Conservation (phyloP, 2,329 filamentous ascomycete genomes). For the Samsoniella hepiali region DNA sequence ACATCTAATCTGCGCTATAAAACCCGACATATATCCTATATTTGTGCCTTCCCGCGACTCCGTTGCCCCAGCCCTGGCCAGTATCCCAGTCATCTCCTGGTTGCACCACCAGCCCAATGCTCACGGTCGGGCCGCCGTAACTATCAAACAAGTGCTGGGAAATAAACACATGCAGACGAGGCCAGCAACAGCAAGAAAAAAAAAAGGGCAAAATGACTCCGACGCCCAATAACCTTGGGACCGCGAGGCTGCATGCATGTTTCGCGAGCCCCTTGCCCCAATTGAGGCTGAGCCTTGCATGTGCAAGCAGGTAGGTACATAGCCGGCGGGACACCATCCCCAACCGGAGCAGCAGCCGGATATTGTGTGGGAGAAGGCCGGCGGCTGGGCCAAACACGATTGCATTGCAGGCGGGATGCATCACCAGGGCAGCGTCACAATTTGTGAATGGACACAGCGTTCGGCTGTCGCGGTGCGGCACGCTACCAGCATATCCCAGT, state of each 20-base stretch:
- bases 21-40: background rate
- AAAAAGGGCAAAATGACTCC: background rate
- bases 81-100: background rate
- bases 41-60: background rate
- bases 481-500: background rate
- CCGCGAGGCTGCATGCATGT: background rate
- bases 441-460: background rate
- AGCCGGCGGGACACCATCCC: background rate
- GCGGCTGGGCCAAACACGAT: background rate
- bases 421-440: background rate
- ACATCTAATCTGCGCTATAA: slow-evolving; percentile 4
- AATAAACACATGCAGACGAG: background rate
- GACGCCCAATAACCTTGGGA: background rate
- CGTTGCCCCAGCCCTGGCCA: background rate
- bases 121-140: slow-evolving; percentile 1
- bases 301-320: background rate
- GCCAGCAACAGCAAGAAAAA: background rate
- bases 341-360: background rate
- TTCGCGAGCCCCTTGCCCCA: background rate
- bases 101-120: slow-evolving; percentile 4
- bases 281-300: slow-evolving; percentile 4
- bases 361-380: background rate
- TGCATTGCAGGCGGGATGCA: background rate
- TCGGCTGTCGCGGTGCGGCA: background rate
- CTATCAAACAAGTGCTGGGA: background rate